A percentile compares a stretch with the other conserved stretches of the same genome.
Conservation (phyloP, 1,284 basidiomycete species). For the Meripilus lineatus region DNA sequence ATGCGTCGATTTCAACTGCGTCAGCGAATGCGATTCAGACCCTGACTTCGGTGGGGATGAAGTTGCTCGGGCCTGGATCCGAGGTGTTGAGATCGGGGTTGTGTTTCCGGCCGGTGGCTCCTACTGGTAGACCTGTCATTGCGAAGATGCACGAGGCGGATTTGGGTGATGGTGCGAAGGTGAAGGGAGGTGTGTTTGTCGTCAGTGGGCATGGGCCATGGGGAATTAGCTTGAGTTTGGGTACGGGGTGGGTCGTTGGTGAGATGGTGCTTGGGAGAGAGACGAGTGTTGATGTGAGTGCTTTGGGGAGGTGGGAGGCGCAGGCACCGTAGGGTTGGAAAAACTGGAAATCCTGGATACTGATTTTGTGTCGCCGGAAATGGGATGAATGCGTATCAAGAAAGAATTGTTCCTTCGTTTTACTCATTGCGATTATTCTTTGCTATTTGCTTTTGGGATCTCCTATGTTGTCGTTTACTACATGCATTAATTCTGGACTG, state of each 20-base stretch:
- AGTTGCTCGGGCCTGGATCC: constrained; percentile 15
- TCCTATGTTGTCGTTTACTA: no score
- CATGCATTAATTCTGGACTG: no score
- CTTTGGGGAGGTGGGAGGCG: constrained; percentile 23
- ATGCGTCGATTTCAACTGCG: constrained; percentile 2
- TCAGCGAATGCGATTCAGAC: constrained; percentile 16
- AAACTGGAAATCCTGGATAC: no score
- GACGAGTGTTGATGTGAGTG: constrained; percentile 27
- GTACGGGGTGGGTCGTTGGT: constrained; percentile 29
- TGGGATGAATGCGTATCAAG: no score
- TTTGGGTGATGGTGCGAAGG: constrained; percentile 22
- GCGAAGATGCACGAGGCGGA: constrained; percentile 23
- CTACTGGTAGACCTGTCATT: constrained; percentile 28
- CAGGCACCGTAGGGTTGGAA: no score
- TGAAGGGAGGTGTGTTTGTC: constrained; percentile 24
- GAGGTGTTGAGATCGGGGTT: constrained; percentile 14
- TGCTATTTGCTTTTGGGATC: no score
- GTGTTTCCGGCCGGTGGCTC: constrained; percentile 32
- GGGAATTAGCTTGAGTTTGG: constrained; percentile 33
- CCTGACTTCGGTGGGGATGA: constrained; percentile 20
- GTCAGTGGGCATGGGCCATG: constrained; percentile 34
- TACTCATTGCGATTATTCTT: no score
- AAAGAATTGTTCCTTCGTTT: no score
- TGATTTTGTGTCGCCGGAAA: no score
- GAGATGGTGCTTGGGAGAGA: constrained; percentile 29